Base-by-base conservation (phyloP, 768 basidiomycete species). In the Candolleomyces eurysporus region DNA sequence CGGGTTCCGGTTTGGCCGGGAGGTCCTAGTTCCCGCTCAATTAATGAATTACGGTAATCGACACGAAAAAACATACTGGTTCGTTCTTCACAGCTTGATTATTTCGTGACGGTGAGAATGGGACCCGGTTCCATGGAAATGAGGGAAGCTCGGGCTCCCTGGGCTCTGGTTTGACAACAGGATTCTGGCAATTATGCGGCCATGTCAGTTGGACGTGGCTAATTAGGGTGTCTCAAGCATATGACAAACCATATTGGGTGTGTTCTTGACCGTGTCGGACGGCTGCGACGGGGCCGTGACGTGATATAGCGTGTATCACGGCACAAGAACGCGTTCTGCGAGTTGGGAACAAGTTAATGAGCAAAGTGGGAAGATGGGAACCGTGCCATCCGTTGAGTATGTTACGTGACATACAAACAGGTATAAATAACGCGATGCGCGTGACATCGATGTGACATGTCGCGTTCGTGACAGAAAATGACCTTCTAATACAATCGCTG, bases 401-500 rank as follows among this genome's bases (percentile, higher is more conserved):
- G 42, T 43, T 11, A 43, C 13, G 42, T 43, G 42, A 13, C 42
- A 19, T 4, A 13, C 3, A 52, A 26, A 26, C 51, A 32, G 11
- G 13, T 26, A 32, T 32, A 52, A 52, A 49, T 19, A 49, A 10
- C 48, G 48, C 48, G 59, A 21, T 54, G 36, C 42, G 21, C 39
- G 55, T 58, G 48, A 46, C 5, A 45, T 4, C 43, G 49, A 53
- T 36, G 42, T 50, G 56, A 30, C 32, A 46, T 4, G 43, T 21
- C 55, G 55, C 55, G 55, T 19, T 42, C 8, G 26, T 26, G 26
- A 26, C 26, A 26, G 26, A 26, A 26, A n/a, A 49, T 22, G 13
- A 17, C 10, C 2, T 22, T 17, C 21, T 21, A 49, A 3, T 73
- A 89, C 46, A 84, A 73, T 61, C 75, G 82, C 59, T 87, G 83